Conservation (phyloP, 2,329 filamentous ascomycete species). For the Calonectria pteridis region DNA sequence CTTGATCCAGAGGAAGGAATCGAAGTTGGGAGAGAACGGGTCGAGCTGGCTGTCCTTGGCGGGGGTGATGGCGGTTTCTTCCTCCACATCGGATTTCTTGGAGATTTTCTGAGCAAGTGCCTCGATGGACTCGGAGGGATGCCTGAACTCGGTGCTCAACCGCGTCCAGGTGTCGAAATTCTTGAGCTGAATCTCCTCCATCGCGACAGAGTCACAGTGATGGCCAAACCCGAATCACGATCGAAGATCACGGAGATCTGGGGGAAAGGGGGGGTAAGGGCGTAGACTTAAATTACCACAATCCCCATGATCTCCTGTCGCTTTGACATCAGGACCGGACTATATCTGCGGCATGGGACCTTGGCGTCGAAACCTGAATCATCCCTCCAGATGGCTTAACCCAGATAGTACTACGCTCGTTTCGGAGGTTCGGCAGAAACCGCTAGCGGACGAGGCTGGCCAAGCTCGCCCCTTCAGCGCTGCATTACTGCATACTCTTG, state of each 20-base stretch:
- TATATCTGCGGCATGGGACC: neutral
- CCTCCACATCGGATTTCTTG: neutral
- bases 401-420: neutral
- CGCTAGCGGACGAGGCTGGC: neutral
- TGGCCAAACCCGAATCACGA: neutral
- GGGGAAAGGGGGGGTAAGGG: neutral
- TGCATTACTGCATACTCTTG: neutral
- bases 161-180: neutral
- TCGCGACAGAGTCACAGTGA: neutral
- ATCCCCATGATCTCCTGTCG: neutral
- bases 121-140: neutral
- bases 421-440: too few relatives aligned
- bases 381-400: neutral
- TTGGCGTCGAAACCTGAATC: neutral
- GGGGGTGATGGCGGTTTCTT: neutral
- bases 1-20: conserved; percentile 4
- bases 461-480: neutral
- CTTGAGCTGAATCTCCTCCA: neutral
- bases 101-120: neutral
- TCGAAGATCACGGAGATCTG: neutral
- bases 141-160: neutral
- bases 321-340: neutral
- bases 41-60: conserved; percentile 1
- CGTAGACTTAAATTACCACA: neutral
- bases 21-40: conserved; percentile 2